A percentile compares a stretch with the other conserved stretches of the same genome.
Evolutionary conservation across 257 asterid species (phyloP).

Genomic region (Linaria vulgaris): DNA sequence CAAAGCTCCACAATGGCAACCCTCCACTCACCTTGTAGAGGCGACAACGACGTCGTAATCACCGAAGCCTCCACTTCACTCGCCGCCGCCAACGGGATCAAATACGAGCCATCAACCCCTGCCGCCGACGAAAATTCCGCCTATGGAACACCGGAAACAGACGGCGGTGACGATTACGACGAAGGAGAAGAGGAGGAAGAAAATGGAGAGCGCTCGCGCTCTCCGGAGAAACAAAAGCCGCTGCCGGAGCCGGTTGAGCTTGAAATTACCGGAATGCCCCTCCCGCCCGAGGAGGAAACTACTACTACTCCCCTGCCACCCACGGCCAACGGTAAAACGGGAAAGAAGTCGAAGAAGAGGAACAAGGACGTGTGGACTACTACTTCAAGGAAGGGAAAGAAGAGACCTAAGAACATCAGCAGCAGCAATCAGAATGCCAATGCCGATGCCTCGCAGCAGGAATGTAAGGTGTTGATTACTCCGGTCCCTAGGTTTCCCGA

Average conservation of each 20-base stretch:
- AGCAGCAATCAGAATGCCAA: conserved; percentile 22
- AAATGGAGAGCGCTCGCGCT: conserved; percentile 20
- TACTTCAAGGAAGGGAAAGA: conserved; percentile 62
- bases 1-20: too few species aligned
- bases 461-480: conserved; percentile 62
- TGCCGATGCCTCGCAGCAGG: conserved; percentile 40
- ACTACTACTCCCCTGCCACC: conserved; percentile 3
- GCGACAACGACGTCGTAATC: too few species aligned
- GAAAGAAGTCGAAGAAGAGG: conserved; percentile 81
- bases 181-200: conserved; percentile 49
- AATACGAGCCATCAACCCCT: too few species aligned
- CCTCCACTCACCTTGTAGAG: too few species aligned
- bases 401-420: conserved; percentile 56
- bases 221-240: conserved; percentile 59
- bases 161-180: conserved; percentile 33
- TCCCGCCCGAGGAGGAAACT: conserved; percentile 25
- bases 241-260: background rate
- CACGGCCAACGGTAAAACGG: conserved; percentile 26
- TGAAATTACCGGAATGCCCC: conserved; percentile 37
- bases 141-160: conserved; percentile 9
- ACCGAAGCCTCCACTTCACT: too few species aligned
- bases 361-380: conserved; percentile 81
- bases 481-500: conserved; percentile 85
- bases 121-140: too few species aligned
- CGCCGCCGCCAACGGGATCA: too few species aligned